Evolutionary conservation across 2,329 filamentous ascomycete species (phyloP), one percentile per base, ranked within the genome.

Genomic region (Aspergillus piperis): DNA sequence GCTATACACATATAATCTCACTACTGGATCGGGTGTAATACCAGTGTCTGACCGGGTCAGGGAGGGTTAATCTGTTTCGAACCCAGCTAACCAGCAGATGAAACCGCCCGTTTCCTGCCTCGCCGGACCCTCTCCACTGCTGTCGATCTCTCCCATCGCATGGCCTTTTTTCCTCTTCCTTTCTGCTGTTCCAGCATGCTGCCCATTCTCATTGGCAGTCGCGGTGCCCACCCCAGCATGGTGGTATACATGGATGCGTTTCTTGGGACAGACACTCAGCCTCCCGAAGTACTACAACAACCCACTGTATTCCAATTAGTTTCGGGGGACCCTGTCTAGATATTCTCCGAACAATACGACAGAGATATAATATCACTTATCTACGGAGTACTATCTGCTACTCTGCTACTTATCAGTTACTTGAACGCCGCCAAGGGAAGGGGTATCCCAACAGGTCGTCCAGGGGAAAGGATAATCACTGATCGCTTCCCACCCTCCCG

Each of bases 161-260:
- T 21, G 39, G 39, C 47, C 27, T 38, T n/a, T 11, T 56, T 11
- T 56, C 54, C 13, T 17, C 48, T 19, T 49, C 15, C 32, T 13
- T 17, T 56, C 30, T 56, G 15, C 30, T 48, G 30, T 25, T 47
- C 39, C 41, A 23, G 23, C 13, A n/a, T 54, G 38, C 27, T 19
- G 41, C 36, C 15, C 39, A n/a, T n/a, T 36, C 19, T 60, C 10
- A 60, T 60, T 60, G 52, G 58, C 25, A 52, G 52, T 52, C 36
- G 52, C 32, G n/a, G 58, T 55, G 52, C 44, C 58, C 58, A 56
- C 58, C 30, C 11, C 6, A 44, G 39, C 53, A 47, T 27, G 13
- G 53, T 47, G 53, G 11, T 11, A 47, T 55, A 53, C 30, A 52
- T 39, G n/a, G 25, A 1, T 38, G 47, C 23, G 23, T 30, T n/a